A percentile compares a stretch with the other conserved stretches of the same genome.
Conservation (phyloP, 192 early-diverging fungal genomes). For the Gamsiella multidivaricata region DNA sequence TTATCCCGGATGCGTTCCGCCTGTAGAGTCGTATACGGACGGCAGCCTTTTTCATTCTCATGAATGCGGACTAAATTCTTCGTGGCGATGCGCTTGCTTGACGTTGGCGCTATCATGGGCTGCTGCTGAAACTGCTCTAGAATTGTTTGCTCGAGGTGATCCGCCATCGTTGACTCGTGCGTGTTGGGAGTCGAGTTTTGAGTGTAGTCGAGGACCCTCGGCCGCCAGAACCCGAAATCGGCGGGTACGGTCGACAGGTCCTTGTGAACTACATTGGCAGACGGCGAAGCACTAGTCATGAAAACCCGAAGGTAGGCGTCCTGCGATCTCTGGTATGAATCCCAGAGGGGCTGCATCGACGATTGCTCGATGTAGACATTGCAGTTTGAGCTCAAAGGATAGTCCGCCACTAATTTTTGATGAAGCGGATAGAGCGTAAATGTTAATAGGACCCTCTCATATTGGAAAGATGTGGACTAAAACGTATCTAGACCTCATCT, state of each 20-base stretch:
- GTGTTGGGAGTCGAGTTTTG: background rate
- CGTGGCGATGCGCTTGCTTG: slow-evolving; percentile 2
- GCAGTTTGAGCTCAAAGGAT: slow-evolving; percentile 30
- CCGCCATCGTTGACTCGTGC: background rate
- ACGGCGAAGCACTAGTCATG: background rate
- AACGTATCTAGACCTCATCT: too few relatives aligned
- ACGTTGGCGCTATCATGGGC: background rate
- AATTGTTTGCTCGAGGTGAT: background rate
- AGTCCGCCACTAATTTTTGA: slow-evolving; percentile 15
- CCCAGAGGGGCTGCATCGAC: slow-evolving; percentile 45
- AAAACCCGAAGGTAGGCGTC: slow-evolving; percentile 31
- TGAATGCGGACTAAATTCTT: slow-evolving; percentile 16
- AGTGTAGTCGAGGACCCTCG: slow-evolving; percentile 21
- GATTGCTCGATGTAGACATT: slow-evolving; percentile 35
- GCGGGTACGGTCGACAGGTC: slow-evolving; percentile 27
- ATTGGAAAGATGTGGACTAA: too few relatives aligned
- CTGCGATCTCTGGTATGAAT: slow-evolving; percentile 39
- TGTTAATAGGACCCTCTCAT: background rate
- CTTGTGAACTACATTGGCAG: background rate
- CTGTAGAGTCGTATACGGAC: slow-evolving; percentile 36
- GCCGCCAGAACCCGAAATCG: slow-evolving; percentile 41
- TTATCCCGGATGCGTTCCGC: slow-evolving; percentile 25
- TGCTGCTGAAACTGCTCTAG: slow-evolving; percentile 1
- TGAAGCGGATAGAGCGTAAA: background rate
- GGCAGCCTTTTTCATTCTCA: slow-evolving; percentile 46